Percentiles rank a stretch among this genome's conserved stretches.
phyloP scores from a whole-genome alignment of 495 filamentous ascomycete species.

The Talaromyces thailandensis region DNA sequence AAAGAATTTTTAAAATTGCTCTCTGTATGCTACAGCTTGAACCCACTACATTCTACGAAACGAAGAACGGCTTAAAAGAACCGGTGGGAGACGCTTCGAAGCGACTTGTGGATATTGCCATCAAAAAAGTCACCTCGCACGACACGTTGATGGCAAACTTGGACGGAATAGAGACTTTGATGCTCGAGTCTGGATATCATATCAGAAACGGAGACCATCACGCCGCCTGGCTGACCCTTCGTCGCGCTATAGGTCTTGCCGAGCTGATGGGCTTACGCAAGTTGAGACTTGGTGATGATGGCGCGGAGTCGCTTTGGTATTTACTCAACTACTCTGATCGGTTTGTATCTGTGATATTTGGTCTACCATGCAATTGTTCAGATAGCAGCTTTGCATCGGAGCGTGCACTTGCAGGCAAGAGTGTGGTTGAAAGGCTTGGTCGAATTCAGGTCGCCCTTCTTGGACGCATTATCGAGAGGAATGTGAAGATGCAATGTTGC shows the following conservation, averaged over 20 bases:
- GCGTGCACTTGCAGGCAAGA: conserved; percentile 14
- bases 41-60: conserved; percentile 13
- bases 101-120: conserved; percentile 26
- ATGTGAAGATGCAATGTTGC: conserved; percentile 22
- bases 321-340: conserved; percentile 33
- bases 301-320: conserved; percentile 30
- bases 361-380: conserved; percentile 31
- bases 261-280: conserved; percentile 24
- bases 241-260: conserved; percentile 32
- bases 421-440: conserved; percentile 21
- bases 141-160: conserved; percentile 40
- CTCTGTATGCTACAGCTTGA: conserved; percentile 40
- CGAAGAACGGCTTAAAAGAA: conserved; percentile 18
- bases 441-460: conserved; percentile 23
- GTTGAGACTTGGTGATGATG: background rate
- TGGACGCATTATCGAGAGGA: conserved; percentile 26
- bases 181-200: conserved; percentile 33
- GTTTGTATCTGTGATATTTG: conserved; percentile 33
- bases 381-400: conserved; percentile 20
- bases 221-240: conserved; percentile 30
- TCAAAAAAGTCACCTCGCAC: conserved; percentile 34
- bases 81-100: conserved; percentile 19
- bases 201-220: conserved; percentile 33
- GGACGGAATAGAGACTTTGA: conserved; percentile 40
- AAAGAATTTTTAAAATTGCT: conserved; percentile 35